phyloP scores from a whole-genome alignment of 2,329 filamentous ascomycete genomes.

The Gremmenia infestans region DNA sequence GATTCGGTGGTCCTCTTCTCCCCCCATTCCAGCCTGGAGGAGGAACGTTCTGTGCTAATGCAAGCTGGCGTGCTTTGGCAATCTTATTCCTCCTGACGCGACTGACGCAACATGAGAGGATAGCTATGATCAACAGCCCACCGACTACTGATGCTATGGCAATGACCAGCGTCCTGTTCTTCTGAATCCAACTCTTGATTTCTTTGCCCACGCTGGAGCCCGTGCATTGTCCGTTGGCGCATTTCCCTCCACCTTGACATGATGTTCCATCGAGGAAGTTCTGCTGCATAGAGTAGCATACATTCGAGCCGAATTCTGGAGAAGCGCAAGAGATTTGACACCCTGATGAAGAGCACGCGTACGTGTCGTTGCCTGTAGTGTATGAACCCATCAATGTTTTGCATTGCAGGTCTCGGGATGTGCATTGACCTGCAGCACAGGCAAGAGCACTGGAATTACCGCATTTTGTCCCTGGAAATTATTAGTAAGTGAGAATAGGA shows the following conservation, averaged over 20 bases:
- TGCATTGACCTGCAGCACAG: slow-evolving; percentile 93
- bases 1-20: neutral
- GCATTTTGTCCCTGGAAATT: slow-evolving; percentile 51
- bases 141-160: slow-evolving; percentile 70
- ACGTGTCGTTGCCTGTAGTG: slow-evolving; percentile 69
- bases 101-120: slow-evolving; percentile 62
- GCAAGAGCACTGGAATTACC: slow-evolving; percentile 53
- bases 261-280: slow-evolving; percentile 91
- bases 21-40: slow-evolving; percentile 9
- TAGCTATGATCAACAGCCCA: slow-evolving; percentile 61
- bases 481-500: slow-evolving; percentile 11
- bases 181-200: slow-evolving; percentile 68
- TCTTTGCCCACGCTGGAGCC: slow-evolving; percentile 66
- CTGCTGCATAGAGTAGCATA: slow-evolving; percentile 74
- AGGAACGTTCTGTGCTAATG: slow-evolving; percentile 4
- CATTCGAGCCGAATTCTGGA: slow-evolving; percentile 57
- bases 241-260: slow-evolving; percentile 76
- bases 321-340: slow-evolving; percentile 73
- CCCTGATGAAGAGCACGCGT: slow-evolving; percentile 67
- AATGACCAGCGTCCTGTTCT: slow-evolving; percentile 78
- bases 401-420: slow-evolving; percentile 85
- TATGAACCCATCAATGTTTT: slow-evolving; percentile 74
- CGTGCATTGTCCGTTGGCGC: slow-evolving; percentile 70
- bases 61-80: neutral
- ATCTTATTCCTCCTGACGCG: slow-evolving; percentile 38